These are phyloP conservation scores for Parasitella parasitica DNA, from an alignment of 371 early-diverging fungal genomes.

Conservation along the genomic window DNA sequence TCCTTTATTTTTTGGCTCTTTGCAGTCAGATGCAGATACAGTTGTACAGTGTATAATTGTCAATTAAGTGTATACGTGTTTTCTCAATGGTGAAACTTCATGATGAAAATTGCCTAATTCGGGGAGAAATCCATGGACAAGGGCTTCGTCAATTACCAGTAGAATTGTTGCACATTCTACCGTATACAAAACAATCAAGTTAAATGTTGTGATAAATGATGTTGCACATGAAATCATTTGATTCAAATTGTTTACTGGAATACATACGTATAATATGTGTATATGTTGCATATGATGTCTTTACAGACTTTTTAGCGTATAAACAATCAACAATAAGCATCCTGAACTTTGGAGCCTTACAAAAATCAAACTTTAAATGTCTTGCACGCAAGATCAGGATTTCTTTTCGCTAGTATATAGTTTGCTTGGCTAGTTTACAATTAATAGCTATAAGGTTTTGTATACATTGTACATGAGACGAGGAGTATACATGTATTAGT, in stretches of 20 bases:
- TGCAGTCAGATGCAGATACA: too few species aligned
- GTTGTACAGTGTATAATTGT: not conserved
- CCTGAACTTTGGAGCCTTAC: too few species aligned
- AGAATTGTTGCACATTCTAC: not conserved
- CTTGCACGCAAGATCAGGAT: not conserved
- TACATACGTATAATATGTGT: not conserved
- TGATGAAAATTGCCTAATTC: not conserved
- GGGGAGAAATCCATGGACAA: not conserved
- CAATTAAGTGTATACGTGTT: not conserved
- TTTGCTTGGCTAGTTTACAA: not conserved
- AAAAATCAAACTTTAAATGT: not conserved
- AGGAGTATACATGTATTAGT: too few species aligned
- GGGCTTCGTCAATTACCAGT: not conserved
- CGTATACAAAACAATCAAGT: not conserved
- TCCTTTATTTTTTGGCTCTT: too few species aligned
- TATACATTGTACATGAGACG: not conserved
- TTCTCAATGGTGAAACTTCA: not conserved
- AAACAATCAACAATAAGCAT: too few species aligned
- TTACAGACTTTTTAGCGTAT: too few species aligned
- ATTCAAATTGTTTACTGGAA: not conserved
- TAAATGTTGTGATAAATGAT: not conserved
- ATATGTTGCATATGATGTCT: not conserved
- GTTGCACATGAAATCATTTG: not conserved
- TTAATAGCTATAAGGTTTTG: not conserved
- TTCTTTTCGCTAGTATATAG: not conserved